Evolutionary conservation across 2,329 filamentous ascomycete genomes (phyloP), one percentile per base, ranked within the genome.

Genomic region (Endothia cerciana): DNA sequence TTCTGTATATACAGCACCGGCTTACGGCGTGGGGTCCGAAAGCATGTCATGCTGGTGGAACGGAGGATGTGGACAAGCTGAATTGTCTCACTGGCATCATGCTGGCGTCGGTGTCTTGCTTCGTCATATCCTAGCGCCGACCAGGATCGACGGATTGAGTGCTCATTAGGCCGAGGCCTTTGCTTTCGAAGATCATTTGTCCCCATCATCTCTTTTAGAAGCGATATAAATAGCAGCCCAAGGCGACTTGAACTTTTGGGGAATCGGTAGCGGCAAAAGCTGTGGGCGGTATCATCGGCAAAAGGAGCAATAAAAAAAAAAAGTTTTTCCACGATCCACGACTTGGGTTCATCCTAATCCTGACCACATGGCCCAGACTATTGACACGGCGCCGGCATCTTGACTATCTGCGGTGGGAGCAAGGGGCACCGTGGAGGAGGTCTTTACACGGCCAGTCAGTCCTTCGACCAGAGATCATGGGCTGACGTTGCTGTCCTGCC

Each of bases 141-240:
- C 41, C 8, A 45, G 17, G 28, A 28, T 4, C 15, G 47, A 30
- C 47, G 47, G 25, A 30, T 51, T 22, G 28, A 25, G n/a, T 58
- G 19, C 38, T 41, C n/a, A 38, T 58, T 40, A 40, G n/a, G 10
- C 15, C 25, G n/a, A 22, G n/a, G 15, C 47, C 15, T 15, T 55
- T 38, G 17, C 30, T n/a, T 38, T 40, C 10, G n/a, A 59, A 43
- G 57, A 43, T 33, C 33, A 58, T 25, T 47, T 33, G 38, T 55
- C 41, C 5, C 30, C 60, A 62, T 53, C 47, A 11, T 61, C 25
- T 47, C 30, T 49, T 30, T 55, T 43, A 40, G 38, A 47, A 51
- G 45, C 47, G 47, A 40, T 55, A 62, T 51, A 40, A 55, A 62
- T 55, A 60, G 43, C 43, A 62, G 45, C 60, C 33, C 60, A 55